phyloP scores from a whole-genome alignment of 2,329 filamentous ascomycete genomes.

The Lecanoromycetidae sp. region DNA sequence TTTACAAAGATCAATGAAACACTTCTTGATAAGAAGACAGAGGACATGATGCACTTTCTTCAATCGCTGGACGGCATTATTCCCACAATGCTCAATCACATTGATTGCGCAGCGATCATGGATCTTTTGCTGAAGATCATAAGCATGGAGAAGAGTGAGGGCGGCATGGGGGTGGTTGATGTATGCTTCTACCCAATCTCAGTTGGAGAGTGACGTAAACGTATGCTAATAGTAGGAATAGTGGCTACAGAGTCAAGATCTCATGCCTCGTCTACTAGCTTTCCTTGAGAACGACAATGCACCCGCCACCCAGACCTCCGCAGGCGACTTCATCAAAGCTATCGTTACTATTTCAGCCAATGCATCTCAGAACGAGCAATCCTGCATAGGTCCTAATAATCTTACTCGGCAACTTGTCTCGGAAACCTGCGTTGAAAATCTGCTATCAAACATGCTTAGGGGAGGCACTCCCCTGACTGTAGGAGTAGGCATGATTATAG shows the following conservation, averaged over 20 bases:
- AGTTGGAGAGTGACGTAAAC: slow-evolving; percentile 1
- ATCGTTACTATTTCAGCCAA: slow-evolving; percentile 99
- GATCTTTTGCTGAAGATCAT: slow-evolving; percentile 94
- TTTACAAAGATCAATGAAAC: slow-evolving; percentile 98
- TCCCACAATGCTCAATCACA: slow-evolving; percentile 75
- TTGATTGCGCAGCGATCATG: slow-evolving; percentile 98
- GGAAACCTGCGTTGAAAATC: slow-evolving; percentile 62
- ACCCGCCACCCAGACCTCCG: slow-evolving; percentile 87
- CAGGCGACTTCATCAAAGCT: slow-evolving; percentile 93
- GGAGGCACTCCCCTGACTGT: slow-evolving; percentile 92
- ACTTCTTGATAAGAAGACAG: slow-evolving; percentile 94
- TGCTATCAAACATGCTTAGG: slow-evolving; percentile 84
- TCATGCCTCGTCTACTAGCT: slow-evolving; percentile 75
- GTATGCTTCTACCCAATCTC: slow-evolving; percentile 38
- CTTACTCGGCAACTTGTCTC: slow-evolving; percentile 91
- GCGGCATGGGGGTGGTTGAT: slow-evolving; percentile 85
- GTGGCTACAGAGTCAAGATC: slow-evolving; percentile 84
- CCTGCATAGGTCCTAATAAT: slow-evolving; percentile 97
- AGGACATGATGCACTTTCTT: slow-evolving; percentile 87
- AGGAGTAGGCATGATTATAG: slow-evolving; percentile 92
- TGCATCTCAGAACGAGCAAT: slow-evolving; percentile 93
- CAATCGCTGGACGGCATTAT: slow-evolving; percentile 73
- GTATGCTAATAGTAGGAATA: slow-evolving; percentile 27
- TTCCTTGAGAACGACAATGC: slow-evolving; percentile 77
- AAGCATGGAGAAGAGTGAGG: slow-evolving; percentile 83